Evolutionary conservation across 805 yeast genomes (phyloP), one percentile per base, ranked within the genome.

Genomic region (Debaryomyces maramus): DNA sequence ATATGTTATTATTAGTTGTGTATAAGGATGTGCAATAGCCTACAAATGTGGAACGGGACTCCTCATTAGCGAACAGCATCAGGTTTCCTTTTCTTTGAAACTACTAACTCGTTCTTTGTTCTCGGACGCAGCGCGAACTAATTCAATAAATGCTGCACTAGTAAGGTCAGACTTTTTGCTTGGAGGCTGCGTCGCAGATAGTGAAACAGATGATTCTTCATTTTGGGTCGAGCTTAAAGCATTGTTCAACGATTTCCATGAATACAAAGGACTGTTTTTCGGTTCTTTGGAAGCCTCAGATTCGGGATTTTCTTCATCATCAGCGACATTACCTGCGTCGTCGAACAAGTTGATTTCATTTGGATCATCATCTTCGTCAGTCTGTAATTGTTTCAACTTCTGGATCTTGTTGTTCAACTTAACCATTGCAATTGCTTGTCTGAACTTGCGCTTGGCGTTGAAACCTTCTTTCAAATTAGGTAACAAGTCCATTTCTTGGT

Each of bases 381-480:
- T 73, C 54, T 77, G 85, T 50, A 80, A 53, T 41, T 73, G 72
- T 63, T 83, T 80, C 57, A 91, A 75, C 50, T 83, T 81, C 54
- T 77, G 72, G 60, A 91, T 81, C 59, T 86, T 78, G 63, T 89
- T 89, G 54, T 85, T 80, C 64, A 91, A 77, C 52, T 80, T 81
- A 38, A 91, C 90, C 56, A 88, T 71, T 59, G 88, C 93, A 52
- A 88, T 83, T 27, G 93, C 97, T 51, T 84, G 86, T 54, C 83
- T 80, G 68, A 93, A 82, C 63, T 85, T 89, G 54, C 77, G 74
- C 56, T 86, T 88, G 22, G 96, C 95, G 56, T 83, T 80, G 74
- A 88, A 86, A 32, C 87, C 88, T 56, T 81, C 80, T 67, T 80
- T 80, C 64, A 91, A 82, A 56, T 72, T 76, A 17, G 96, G 95